Evolutionary conservation across 78 protist genomes (phyloP).

Genomic region (Dictyostelium capitatum): DNA sequence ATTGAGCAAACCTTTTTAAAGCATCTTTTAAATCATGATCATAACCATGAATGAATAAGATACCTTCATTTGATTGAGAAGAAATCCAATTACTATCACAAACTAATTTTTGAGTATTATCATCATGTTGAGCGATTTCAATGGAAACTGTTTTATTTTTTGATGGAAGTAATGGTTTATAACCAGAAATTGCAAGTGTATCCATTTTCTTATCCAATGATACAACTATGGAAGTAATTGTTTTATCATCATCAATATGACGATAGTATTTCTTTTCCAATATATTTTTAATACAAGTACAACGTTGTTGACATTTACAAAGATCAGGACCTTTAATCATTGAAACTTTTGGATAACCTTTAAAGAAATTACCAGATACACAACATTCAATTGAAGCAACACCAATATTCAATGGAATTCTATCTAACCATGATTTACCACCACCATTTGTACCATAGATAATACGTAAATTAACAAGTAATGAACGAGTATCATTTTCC

Average conservation of each 20-base stretch:
- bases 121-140: not conserved
- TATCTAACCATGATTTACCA: constrained; percentile 72
- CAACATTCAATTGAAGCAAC: constrained; percentile 83
- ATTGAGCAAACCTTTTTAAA: constrained; percentile 77
- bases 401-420: constrained; percentile 76
- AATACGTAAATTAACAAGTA: constrained; percentile 74
- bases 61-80: constrained; percentile 69
- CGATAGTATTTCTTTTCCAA: constrained; percentile 43
- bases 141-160: constrained; percentile 48
- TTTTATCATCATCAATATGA: constrained; percentile 84
- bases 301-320: constrained; percentile 40
- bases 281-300: constrained; percentile 41
- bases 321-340: constrained; percentile 79
- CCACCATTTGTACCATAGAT: constrained; percentile 80
- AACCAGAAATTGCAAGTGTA: constrained; percentile 71
- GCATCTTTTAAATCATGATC: constrained; percentile 76
- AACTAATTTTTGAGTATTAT: constrained; percentile 8
- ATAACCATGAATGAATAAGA: constrained; percentile 86
- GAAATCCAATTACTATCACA: constrained; percentile 70
- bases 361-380: constrained; percentile 84
- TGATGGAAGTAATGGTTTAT: constrained; percentile 30
- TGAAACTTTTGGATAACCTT: constrained; percentile 75
- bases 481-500: constrained; percentile 70
- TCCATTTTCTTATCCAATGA: constrained; percentile 70
- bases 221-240: constrained; percentile 70